These are phyloP conservation scores for Crucibulum laeve DNA, from an alignment of 768 basidiomycete species.

Conservation along the genomic window DNA sequence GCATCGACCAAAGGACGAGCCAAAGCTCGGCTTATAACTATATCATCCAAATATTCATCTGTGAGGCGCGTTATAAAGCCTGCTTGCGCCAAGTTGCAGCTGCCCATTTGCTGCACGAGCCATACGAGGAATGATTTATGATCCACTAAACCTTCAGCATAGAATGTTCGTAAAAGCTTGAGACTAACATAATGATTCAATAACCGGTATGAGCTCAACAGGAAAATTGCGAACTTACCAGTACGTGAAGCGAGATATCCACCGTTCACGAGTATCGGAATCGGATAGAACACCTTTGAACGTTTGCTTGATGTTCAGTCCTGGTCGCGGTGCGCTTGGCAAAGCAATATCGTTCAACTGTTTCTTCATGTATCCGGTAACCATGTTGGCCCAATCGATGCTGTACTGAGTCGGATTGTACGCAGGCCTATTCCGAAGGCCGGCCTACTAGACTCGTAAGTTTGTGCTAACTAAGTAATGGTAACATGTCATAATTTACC, in stretches of 20 bases:
- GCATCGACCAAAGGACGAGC: constrained; percentile 69
- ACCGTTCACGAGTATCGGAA: constrained; percentile 61
- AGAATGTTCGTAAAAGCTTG: constrained; percentile 69
- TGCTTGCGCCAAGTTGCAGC: constrained; percentile 77
- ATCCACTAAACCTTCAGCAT: constrained; percentile 78
- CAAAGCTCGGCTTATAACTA: constrained; percentile 63
- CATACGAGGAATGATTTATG: constrained; percentile 72
- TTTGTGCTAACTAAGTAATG: constrained; percentile 1
- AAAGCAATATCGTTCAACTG: constrained; percentile 75
- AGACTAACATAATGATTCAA: constrained; percentile 37
- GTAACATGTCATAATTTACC: constrained; percentile 28
- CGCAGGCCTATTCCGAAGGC: constrained; percentile 70
- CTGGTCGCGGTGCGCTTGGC: constrained; percentile 72
- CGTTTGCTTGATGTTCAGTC: constrained; percentile 76
- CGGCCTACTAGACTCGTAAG: constrained; percentile 40
- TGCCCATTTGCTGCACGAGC: constrained; percentile 74
- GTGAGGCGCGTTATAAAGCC: constrained; percentile 72
- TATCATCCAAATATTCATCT: constrained; percentile 75
- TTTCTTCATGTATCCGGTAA: constrained; percentile 80
- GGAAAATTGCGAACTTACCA: constrained; percentile 54
- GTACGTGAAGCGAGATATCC: constrained; percentile 78
- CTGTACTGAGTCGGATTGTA: constrained; percentile 84
- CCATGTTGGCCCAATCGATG: constrained; percentile 78
- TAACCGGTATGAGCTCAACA: background rate
- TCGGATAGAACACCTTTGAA: constrained; percentile 83